Evolutionary conservation across 345 rosid genomes (phyloP), one percentile per base, ranked within the genome.

Genomic region (Hibiscus mutabilis): DNA sequence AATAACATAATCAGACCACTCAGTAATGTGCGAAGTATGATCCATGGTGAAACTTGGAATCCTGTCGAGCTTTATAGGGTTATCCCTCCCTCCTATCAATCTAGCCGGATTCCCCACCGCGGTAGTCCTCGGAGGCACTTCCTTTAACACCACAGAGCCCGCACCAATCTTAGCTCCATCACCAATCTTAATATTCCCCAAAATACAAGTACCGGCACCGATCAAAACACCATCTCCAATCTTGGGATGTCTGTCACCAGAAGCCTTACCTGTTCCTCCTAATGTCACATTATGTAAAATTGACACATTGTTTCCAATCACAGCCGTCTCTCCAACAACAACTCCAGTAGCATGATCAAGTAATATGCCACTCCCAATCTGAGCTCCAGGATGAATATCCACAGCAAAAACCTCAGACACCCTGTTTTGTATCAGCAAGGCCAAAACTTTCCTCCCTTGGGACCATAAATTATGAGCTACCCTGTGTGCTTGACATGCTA

Each of bases 121-220:
- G 2, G 97, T 91, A 1, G 98, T 94, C 72, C 86, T 78, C 0
- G 90, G 81, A 1, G 96, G 98, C 22, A 89, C 86, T 0, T 94
- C 97, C 79, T 86, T 91, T 71, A 93, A 53, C 60, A 93, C 97
- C 40, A 94, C 91, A 0, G 98, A 94, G 0, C 96, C 86, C 11
- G 96, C 97, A 9, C 98, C 98, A 49, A 94, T 87, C 80, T 89
- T 94, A 3, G 93, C 97, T 22, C 98, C 97, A n/a, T 91, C 94
- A 12, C 97, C 96, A 60, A 94, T 87, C 66, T 69, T 81, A 35
- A 94, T 86, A 55, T 87, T 91, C 60, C 96, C 97, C 85, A 94
- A 76, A 52, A 94, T 87, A 79, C 98, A 91, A 31, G 93, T 89
- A 78, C 95, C 95, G 0, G 97, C 97, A 60, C 97, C 97, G 59